phyloP scores from a whole-genome alignment of 2,329 filamentous ascomycete species.

The Dothideomycetes sp. region DNA sequence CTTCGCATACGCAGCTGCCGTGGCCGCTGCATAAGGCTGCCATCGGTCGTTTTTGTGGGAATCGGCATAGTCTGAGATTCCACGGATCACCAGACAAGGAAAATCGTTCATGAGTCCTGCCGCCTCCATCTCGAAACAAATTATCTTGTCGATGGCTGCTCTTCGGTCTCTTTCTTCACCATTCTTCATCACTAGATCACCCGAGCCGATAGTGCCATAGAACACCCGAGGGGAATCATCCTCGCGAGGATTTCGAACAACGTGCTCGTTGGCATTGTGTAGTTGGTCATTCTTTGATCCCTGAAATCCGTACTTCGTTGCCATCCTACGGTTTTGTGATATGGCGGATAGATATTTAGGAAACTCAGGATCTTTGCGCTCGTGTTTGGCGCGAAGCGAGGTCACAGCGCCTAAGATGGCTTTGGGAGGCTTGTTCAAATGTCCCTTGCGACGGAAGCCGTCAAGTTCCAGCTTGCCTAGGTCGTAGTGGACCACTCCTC shows the following conservation, averaged over 20 bases:
- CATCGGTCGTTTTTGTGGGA: constrained; percentile 25
- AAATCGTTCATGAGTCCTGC: constrained; percentile 16
- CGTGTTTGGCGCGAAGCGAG: constrained; percentile 19
- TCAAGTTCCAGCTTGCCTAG: constrained; percentile 15
- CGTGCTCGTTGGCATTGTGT: not conserved
- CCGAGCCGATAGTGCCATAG: constrained; percentile 17
- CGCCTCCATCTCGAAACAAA: constrained; percentile 17
- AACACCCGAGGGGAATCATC: constrained; percentile 7
- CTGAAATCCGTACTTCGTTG: too few relatives aligned
- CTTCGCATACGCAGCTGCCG: constrained; percentile 21
- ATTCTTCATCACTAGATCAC: constrained; percentile 14
- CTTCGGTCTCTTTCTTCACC: constrained; percentile 6
- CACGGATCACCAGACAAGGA: constrained; percentile 19
- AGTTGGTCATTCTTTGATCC: not conserved
- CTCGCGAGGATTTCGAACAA: not conserved
- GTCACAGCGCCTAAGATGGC: constrained; percentile 20
- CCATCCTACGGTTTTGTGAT: too few relatives aligned
- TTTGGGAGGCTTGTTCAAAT: constrained; percentile 17
- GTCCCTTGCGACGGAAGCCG: constrained; percentile 15
- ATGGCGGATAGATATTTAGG: too few relatives aligned
- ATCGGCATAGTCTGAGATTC: constrained; percentile 17
- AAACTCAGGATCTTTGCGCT: not conserved
- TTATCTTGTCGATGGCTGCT: not conserved
- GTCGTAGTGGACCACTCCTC: constrained; percentile 23
- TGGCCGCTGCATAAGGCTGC: constrained; percentile 24